Evolutionary conservation across 352 stramenopile species (phyloP).

Genomic region (Phytophthora syringae): DNA sequence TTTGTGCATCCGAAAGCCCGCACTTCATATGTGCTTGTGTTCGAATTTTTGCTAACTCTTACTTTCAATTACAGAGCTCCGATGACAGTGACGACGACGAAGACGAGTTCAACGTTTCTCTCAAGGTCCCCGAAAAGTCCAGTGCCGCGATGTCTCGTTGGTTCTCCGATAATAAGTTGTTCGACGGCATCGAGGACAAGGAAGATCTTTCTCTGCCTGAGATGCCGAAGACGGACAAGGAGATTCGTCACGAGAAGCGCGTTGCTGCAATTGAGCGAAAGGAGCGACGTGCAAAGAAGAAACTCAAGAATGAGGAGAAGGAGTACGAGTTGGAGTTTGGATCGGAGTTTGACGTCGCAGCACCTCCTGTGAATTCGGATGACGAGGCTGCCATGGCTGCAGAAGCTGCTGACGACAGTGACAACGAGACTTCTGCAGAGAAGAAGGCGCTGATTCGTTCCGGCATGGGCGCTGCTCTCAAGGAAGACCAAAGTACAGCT

Average conservation of each 20-base stretch:
- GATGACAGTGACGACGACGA: conserved; percentile 74
- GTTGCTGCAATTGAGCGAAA: conserved; percentile 94
- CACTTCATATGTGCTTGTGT: conserved; percentile 11
- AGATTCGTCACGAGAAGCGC: conserved; percentile 97
- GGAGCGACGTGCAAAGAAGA: conserved; percentile 84
- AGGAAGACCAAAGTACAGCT: conserved; percentile 18
- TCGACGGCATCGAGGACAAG: conserved; percentile 75
- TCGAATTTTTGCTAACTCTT: neutral
- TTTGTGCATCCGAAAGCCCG: conserved; percentile 79
- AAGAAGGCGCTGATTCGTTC: conserved; percentile 88
- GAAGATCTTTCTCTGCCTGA: conserved; percentile 51
- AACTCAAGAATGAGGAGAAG: conserved; percentile 85
- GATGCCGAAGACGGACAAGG: conserved; percentile 99
- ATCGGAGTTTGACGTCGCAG: conserved; percentile 71
- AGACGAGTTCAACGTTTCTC: conserved; percentile 67
- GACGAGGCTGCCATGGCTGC: conserved; percentile 49
- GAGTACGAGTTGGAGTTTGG: conserved; percentile 86
- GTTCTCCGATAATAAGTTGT: conserved; percentile 88
- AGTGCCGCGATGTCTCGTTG: conserved; percentile 80
- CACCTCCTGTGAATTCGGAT: conserved; percentile 44
- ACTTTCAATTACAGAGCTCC: conserved; percentile 68
- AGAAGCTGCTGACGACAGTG: conserved; percentile 48
- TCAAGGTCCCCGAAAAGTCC: conserved; percentile 84
- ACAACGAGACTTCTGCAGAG: conserved; percentile 65
- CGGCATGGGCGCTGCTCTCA: conserved; percentile 79